phyloP scores from a whole-genome alignment of 2,329 filamentous ascomycete species.

The Alternaria angustiovoidea region DNA sequence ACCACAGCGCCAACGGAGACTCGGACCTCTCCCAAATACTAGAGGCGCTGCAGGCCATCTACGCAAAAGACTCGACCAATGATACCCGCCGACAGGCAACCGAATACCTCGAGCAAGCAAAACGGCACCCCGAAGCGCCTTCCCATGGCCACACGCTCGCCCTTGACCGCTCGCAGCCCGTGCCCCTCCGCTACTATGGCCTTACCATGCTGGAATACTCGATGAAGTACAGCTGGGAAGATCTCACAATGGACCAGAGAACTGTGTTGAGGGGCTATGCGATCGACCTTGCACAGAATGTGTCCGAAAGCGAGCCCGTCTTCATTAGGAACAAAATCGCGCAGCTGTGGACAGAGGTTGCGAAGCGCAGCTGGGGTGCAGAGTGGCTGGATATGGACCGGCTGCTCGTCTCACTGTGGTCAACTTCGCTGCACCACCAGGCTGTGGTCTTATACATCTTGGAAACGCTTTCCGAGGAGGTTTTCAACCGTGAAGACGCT shows the following conservation, averaged over 20 bases:
- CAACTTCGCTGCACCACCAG: slow-evolving; percentile 70
- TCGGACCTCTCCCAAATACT: slow-evolving; percentile 72
- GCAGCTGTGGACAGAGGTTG: slow-evolving; percentile 92
- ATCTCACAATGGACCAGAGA: slow-evolving; percentile 74
- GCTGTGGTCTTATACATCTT: slow-evolving; percentile 88
- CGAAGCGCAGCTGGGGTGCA: slow-evolving; percentile 89
- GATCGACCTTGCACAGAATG: slow-evolving; percentile 75
- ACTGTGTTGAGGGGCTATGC: slow-evolving; percentile 77
- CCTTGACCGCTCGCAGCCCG: slow-evolving; percentile 74
- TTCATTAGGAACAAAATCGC: slow-evolving; percentile 94
- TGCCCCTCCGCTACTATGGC: slow-evolving; percentile 90
- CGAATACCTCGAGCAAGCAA: slow-evolving; percentile 84
- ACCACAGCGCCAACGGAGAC: slow-evolving; percentile 33
- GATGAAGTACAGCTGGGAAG: slow-evolving; percentile 83
- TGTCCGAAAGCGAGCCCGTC: slow-evolving; percentile 75
- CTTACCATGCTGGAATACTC: slow-evolving; percentile 90
- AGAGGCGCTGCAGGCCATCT: slow-evolving; percentile 85
- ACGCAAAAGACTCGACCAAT: slow-evolving; percentile 82
- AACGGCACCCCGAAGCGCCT: slow-evolving; percentile 79
- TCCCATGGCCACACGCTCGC: slow-evolving; percentile 86
- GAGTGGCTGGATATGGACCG: slow-evolving; percentile 97
- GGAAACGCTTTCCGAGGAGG: slow-evolving; percentile 91
- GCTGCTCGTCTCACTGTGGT: slow-evolving; percentile 82
- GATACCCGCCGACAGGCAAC: slow-evolving; percentile 83
- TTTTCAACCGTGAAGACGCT: slow-evolving; percentile 90